A percentile compares a stretch with the other conserved stretches of the same genome.
Evolutionary conservation across 306 rosid species (phyloP).

Genomic region (Alnus rubra): DNA sequence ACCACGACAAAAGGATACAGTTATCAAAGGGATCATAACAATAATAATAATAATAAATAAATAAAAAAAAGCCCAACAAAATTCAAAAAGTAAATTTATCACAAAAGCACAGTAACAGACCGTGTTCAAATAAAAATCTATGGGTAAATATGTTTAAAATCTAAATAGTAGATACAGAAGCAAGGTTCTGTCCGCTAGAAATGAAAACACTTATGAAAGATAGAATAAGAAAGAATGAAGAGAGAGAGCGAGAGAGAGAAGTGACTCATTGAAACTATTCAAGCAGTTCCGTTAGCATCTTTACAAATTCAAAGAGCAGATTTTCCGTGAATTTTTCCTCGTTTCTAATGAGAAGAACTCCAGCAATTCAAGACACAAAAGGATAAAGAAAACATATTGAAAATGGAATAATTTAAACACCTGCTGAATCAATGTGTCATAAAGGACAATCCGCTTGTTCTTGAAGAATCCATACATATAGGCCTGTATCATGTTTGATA

Average conservation of each 20-base stretch:
- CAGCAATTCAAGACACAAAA: slow-evolving; percentile 11
- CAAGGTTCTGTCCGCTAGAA: neutral
- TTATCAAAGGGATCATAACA: neutral
- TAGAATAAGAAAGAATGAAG: neutral
- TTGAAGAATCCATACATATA: slow-evolving; percentile 99
- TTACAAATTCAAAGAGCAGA: neutral
- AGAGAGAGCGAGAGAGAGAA: neutral
- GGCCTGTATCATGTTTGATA: slow-evolving; percentile 61
- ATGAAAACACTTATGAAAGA: neutral
- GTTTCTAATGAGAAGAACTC: neutral
- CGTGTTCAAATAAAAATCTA: neutral
- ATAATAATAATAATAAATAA: neutral
- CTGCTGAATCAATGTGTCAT: slow-evolving; percentile 97
- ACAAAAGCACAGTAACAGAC: neutral
- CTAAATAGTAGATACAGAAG: neutral
- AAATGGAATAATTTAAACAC: slow-evolving; percentile 40
- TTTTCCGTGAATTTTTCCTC: neutral
- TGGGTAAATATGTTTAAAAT: neutral
- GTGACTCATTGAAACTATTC: neutral
- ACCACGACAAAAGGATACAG: neutral
- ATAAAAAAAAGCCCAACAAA: neutral
- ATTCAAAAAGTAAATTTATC: neutral
- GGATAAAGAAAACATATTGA: neutral
- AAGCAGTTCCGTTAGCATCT: neutral
- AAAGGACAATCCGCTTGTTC: slow-evolving; percentile 94